Evolutionary conservation across 2,329 filamentous ascomycete species (phyloP), one percentile per base, ranked within the genome.

Genomic region (Knufia petricola): DNA sequence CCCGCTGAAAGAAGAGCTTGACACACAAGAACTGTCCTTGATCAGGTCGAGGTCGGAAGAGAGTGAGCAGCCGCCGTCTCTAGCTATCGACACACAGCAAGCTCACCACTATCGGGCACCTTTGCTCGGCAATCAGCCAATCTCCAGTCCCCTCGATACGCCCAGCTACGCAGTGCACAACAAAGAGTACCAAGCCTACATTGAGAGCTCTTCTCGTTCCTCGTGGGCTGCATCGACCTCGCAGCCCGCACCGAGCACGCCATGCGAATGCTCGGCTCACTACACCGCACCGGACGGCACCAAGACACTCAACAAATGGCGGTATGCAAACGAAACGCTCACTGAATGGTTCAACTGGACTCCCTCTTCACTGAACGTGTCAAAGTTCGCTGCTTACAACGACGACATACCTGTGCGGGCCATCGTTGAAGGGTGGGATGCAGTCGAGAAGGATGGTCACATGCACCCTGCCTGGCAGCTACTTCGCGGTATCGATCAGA

Each of bases 181-280:
- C 24, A 42, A 42, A 24, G 37, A 41, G 24, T 23, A 31, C 17
- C 17, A 38, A 19, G 26, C n/a, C 15, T 42, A 48, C 26, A 32
- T 48, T 8, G 38, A 40, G 10, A 31, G 26, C n/a, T 32, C 37
- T 6, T 82, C 20, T 73, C 77, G 1, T 82, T 83, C 62, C 74
- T 82, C 50, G 79, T 82, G 72, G 68, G 70, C 40, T 83, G 78
- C 61, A 73, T 80, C 13, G 70, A 82, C 28, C 72, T 71, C n/a
- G 74, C 75, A 21, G 73, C 77, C 37, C 15, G 38, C 26, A 7
- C 48, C 31, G 21, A 38, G 36, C 13, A 19, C 23, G 24, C 20
- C 21, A n/a, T 52, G 50, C 40, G 50, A 52, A 3, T 52, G 46
- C 17, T 34, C 30, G 4, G 37, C 37, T 19, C 17, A 30, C n/a